Conservation (phyloP, 495 filamentous ascomycete genomes). For the Darksidea phi region DNA sequence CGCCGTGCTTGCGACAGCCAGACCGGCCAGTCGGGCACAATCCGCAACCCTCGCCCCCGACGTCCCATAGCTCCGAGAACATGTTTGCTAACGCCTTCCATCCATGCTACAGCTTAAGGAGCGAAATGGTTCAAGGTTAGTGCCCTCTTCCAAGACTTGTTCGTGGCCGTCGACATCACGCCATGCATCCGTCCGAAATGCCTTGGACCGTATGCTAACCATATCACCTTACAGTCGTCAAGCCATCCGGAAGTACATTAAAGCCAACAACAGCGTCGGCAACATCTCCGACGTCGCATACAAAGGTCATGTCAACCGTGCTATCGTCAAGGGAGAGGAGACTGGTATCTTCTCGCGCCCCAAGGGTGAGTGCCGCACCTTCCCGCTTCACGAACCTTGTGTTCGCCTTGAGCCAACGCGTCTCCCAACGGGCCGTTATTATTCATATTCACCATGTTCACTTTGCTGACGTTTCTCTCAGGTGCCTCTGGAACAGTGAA, state of each 20-base stretch:
- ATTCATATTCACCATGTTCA: constrained; percentile 6
- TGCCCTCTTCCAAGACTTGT: constrained; percentile 21
- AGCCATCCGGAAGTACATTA: constrained; percentile 97
- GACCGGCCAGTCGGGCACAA: constrained; percentile 14
- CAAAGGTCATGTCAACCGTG: constrained; percentile 89
- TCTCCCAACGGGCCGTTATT: not conserved
- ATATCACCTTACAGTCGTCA: constrained; percentile 66
- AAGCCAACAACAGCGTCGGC: constrained; percentile 86
- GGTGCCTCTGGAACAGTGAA: constrained; percentile 93
- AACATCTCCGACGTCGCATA: constrained; percentile 69
- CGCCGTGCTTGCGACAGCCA: constrained; percentile 41
- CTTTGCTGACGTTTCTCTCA: constrained; percentile 51
- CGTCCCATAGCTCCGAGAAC: constrained; percentile 18
- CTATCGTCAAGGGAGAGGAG: constrained; percentile 83
- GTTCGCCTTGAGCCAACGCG: constrained; percentile 18
- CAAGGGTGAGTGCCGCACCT: constrained; percentile 69
- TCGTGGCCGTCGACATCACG: constrained; percentile 25
- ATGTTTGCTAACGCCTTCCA: constrained; percentile 50
- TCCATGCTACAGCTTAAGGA: constrained; percentile 59
- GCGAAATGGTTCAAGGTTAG: constrained; percentile 64
- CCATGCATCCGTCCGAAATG: constrained; percentile 27
- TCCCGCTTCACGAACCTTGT: constrained; percentile 1
- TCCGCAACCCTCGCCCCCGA: constrained; percentile 21
- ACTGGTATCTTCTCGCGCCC: constrained; percentile 87
- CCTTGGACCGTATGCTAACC: constrained; percentile 39